phyloP scores from a whole-genome alignment of 2,329 filamentous ascomycete genomes.

The Pezicula radicicola region DNA sequence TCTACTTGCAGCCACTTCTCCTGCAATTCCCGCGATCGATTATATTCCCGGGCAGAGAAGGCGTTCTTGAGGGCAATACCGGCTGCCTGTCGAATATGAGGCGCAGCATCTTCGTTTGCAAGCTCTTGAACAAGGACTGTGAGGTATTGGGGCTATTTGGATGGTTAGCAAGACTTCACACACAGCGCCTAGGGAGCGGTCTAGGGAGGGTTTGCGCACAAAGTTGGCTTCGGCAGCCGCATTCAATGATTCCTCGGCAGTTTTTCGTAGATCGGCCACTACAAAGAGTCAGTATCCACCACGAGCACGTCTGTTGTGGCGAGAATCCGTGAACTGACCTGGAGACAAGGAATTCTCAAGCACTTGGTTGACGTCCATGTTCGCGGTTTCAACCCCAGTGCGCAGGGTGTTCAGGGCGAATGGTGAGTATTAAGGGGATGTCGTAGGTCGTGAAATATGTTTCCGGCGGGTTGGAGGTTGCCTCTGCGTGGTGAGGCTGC shows the following conservation, averaged over 20 bases:
- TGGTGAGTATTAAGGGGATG: not conserved
- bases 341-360: conserved; percentile 94
- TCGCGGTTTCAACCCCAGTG: conserved; percentile 34
- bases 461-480: not conserved
- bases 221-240: conserved; percentile 95
- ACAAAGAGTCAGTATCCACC: conserved; percentile 31
- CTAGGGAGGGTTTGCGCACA: conserved; percentile 53
- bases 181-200: conserved; percentile 22
- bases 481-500: conserved; percentile 1
- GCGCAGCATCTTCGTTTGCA: conserved; percentile 81
- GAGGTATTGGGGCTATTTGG: conserved; percentile 78
- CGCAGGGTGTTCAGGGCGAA: conserved; percentile 15
- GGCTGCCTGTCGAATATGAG: conserved; percentile 86
- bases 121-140: conserved; percentile 90
- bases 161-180: conserved; percentile 14
- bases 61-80: conserved; percentile 98
- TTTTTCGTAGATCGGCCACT: conserved; percentile 89
- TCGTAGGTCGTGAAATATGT: not conserved
- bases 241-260: conserved; percentile 89
- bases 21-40: conserved; percentile 85
- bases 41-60: conserved; percentile 88
- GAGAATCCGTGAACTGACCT: conserved; percentile 55
- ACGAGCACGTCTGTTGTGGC: not conserved
- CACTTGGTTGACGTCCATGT: conserved; percentile 97
- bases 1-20: conserved; percentile 89